These are phyloP conservation scores for Agrocybe pediades DNA, from an alignment of 768 basidiomycete species.

Conservation along the genomic window DNA sequence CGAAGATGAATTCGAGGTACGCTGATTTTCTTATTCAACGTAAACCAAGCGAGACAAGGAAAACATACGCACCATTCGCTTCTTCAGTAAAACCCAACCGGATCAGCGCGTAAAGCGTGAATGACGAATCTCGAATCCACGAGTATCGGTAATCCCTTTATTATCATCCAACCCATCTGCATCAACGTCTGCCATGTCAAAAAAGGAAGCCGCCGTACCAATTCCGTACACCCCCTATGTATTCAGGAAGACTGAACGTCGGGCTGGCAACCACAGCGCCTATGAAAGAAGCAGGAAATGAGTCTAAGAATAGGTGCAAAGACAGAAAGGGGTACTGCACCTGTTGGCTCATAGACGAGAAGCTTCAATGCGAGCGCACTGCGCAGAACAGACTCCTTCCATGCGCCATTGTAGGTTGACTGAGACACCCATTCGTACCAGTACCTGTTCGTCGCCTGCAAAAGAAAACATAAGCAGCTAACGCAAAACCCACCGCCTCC, in stretches of 20 bases:
- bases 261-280: constrained; percentile 95
- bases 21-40: not conserved
- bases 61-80: constrained; percentile 64
- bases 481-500: not conserved
- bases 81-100: constrained; percentile 94
- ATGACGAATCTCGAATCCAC: constrained; percentile 96
- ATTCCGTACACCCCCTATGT: constrained; percentile 86
- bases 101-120: constrained; percentile 93
- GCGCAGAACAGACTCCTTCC: constrained; percentile 94
- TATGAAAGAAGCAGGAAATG: constrained; percentile 13
- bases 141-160: constrained; percentile 72
- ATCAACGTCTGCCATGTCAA: not conserved
- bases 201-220: constrained; percentile 47
- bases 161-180: not conserved
- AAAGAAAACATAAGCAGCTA: no score
- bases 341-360: constrained; percentile 90
- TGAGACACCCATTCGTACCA: constrained; percentile 91
- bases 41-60: not conserved
- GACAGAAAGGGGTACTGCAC: constrained; percentile 29
- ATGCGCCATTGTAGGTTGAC: constrained; percentile 88
- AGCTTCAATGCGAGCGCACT: constrained; percentile 94
- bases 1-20: constrained; percentile 84
- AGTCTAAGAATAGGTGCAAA: not conserved
- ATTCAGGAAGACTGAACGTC: constrained; percentile 92
- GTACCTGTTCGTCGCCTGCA: constrained; percentile 73